Base-by-base conservation (phyloP, 2,329 filamentous ascomycete genomes). In the Neophaeococcomyces aloes region DNA sequence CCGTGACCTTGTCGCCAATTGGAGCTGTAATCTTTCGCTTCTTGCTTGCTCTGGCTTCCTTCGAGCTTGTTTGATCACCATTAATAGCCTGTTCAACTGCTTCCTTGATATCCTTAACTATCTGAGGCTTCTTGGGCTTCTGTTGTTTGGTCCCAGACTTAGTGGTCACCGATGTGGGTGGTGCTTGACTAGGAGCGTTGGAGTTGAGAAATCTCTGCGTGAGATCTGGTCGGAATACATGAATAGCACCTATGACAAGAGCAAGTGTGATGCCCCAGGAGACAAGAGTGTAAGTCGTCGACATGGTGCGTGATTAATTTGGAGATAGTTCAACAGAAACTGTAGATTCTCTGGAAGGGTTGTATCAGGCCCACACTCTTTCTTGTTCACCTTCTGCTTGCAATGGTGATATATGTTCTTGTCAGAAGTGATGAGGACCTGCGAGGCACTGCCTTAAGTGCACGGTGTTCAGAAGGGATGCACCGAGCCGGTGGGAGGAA, bases 1-100 rank as follows among this genome's bases (percentile, higher is more conserved):
- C 32, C 15, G 48, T 52, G 23, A 54, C 57, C 29, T 59, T 58
- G 15, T 63, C 58, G 37, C 55, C 55, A 17, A 56, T 51, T 4
- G 59, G 53, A 13, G 58, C 54, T 30, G 60, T 42, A 5, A 48
- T 42, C 39, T 42, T 42, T 21, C 39, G 34, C 39, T 42, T 44
- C 41, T 30, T 44, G 17, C 41, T 44, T 15, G 41, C 19, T 23
- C 41, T 36, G 43, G 29, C 55, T 50, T 44, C 61, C 55, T 65
- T 27, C 7, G 38, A 14, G 38, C 25, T 27, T 30, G 38, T 40
- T 18, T 30, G 37, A 18, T 49, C 51, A 13, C 31, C 39, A 36
- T 45, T 44, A 45, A 48, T 50, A 32, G 45, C 45, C 4, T 50
- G 45, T 18, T 48, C 46, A 17, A 42, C 44, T 7, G 43, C 35